phyloP scores from a whole-genome alignment of 192 early-diverging fungal species.

The Coemansia sp. region DNA sequence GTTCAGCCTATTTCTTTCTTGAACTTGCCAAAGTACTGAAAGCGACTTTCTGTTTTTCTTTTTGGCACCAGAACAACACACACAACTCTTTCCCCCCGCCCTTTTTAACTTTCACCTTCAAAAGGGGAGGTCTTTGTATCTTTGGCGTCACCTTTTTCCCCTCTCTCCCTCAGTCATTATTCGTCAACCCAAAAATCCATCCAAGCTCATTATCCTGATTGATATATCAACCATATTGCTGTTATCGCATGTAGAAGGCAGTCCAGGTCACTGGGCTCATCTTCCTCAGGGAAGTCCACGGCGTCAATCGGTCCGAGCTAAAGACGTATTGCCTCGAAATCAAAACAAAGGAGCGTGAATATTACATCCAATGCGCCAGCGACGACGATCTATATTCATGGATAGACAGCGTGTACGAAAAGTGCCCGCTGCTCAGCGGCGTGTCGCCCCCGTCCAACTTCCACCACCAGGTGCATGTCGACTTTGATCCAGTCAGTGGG shows the following conservation, averaged over 20 bases:
- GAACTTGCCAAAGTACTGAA: background rate
- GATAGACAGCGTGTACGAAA: constrained; percentile 97
- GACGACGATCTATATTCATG: constrained; percentile 98
- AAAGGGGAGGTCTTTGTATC: background rate
- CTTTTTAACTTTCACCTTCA: background rate
- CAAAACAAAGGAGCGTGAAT: constrained; percentile 90
- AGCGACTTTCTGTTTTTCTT: background rate
- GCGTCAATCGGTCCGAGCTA: constrained; percentile 83
- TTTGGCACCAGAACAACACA: background rate
- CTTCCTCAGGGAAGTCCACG: constrained; percentile 90
- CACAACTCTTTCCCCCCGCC: background rate
- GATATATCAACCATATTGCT: background rate
- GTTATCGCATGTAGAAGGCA: constrained; percentile 30
- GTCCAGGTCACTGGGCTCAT: constrained; percentile 84
- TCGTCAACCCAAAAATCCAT: background rate
- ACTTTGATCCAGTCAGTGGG: constrained; percentile 61
- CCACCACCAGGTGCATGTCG: constrained; percentile 62
- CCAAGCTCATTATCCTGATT: background rate
- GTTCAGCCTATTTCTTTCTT: background rate
- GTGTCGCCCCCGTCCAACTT: constrained; percentile 62
- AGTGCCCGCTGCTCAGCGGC: constrained; percentile 50
- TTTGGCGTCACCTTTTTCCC: background rate
- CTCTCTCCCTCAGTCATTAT: background rate
- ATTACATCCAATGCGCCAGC: constrained; percentile 88
- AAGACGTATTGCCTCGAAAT: constrained; percentile 96